Conservation (phyloP, 2,329 filamentous ascomycete genomes). For the Aspergillus awamori region DNA sequence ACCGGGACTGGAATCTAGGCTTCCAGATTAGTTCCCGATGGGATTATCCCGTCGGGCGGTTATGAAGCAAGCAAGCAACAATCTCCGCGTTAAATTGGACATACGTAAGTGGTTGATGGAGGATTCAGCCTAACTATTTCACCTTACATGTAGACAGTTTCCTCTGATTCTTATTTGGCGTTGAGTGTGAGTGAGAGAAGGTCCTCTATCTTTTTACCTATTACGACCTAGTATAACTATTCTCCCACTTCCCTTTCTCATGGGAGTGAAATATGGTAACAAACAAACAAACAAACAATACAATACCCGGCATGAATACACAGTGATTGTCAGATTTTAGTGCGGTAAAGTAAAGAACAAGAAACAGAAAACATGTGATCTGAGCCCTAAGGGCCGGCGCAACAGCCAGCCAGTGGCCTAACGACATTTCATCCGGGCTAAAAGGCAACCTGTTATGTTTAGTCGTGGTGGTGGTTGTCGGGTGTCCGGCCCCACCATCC, state of each 20-base stretch:
- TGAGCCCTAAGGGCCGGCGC: constrained; percentile 19
- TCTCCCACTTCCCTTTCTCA: too few species aligned
- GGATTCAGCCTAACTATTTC: neutral
- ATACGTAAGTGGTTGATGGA: constrained; percentile 1
- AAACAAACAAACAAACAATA: neutral
- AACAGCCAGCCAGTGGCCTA: neutral
- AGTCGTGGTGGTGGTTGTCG: too few species aligned
- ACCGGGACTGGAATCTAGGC: too few species aligned
- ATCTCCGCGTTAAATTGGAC: constrained; percentile 2
- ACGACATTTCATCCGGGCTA: neutral
- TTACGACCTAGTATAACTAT: neutral
- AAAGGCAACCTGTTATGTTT: neutral
- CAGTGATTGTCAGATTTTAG: constrained; percentile 19
- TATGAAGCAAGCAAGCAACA: neutral
- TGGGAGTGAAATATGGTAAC: neutral
- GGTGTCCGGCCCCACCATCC: constrained; percentile 35
- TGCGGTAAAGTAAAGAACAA: neutral
- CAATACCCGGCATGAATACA: neutral
- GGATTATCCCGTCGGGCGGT: neutral
- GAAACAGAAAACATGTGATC: constrained; percentile 24
- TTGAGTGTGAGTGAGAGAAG: too few species aligned
- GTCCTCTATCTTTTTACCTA: neutral
- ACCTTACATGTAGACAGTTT: too few species aligned
- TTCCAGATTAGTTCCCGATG: too few species aligned
- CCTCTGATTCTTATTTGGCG: too few species aligned